Base-by-base conservation (phyloP, 1,284 basidiomycete species). In the Moesziomyces sp. region DNA sequence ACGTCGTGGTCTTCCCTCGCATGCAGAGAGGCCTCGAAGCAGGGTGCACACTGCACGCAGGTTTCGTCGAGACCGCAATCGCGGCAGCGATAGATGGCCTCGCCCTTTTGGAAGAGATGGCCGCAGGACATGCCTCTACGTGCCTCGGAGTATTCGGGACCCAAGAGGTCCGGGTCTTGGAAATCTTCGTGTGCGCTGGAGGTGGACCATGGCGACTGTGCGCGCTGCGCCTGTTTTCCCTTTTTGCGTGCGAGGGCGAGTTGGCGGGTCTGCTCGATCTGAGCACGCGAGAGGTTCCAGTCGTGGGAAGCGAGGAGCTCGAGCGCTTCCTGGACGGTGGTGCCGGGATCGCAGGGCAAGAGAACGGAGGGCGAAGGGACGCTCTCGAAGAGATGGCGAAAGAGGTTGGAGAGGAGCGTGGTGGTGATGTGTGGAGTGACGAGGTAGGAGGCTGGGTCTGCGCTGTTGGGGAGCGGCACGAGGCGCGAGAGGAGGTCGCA, bases 51-150 rank as follows among this genome's bases (percentile, higher is more conserved):
- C 42, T 81, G 79, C 0, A 84, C 82, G 60, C 81, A 83, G 3
- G 81, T 84, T 49, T 84, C 82, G 50, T 84, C 82, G 18, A 78
- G 74, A 19, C 75, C 81, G 60, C 82, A 84, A 58, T 84, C 81
- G 30, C 69, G 59, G 55, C 83, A 84, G 45, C 83, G 81, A 58
- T 83, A 84, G 57, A 84, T 79, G 28, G 83, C 81, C 59, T 84
- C 83, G 40, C 83, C 83, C 51, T 83, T 82, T 46, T 77, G 70
- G 67, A 84, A 84, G 38, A 84, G 78, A 53, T 84, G 83, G 1
- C 83, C 83, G 52, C 82, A 84, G 5, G 81, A 72, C 81, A 81
- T 83, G 14, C 81, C 82, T 52, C 75, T 58, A 6, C 81, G 71
- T 13, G 80, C 69, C 38, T 70, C 72, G 8, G 76, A 74, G 58